Base-by-base conservation (phyloP, 2,329 filamentous ascomycete genomes). In the Alternaria sp. region DNA sequence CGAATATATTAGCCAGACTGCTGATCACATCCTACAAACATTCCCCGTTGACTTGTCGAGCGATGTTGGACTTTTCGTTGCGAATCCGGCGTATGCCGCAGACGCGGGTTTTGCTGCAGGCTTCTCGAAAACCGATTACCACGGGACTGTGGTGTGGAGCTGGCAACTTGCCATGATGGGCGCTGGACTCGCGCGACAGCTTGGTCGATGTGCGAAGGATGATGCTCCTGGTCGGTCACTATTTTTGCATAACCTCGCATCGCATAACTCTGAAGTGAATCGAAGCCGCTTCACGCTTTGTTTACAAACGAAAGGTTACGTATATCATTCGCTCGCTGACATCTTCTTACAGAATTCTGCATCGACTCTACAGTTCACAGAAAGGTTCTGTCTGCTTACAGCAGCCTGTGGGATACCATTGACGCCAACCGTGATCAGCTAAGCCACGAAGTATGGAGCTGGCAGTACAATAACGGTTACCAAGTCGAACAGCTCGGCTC, bases 111-210 rank as follows among this genome's bases (percentile, higher is more conserved):
- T 74, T 39, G 80, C 81, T 0, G 75, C 72, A 0, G 83, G 84
- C 51, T 89, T 83, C 61, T 84, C 84, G 0, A 84, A 81, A n/a
- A 78, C 79, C 3, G 84, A 83, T 0, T 90, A 87, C 63, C 86
- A 89, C 56, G 87, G 86, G 0, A 87, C 86, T 0, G 86, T 90
- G 0, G 79, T 90, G 1, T 89, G 86, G 87, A 82, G 81, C 42
- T 90, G 86, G 86, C 86, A 85, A 54, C 76, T 89, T 4, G 82
- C 86, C 0, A 87, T 89, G 82, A 87, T 89, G 83, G 86, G 84
- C 0, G 81, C 81, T 9, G 87, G 87, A 0, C 72, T 90, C 0
- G 82, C 86, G 55, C 73, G 80, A 2, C 87, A 89, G 64, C 78
- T 89, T 5, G 80, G 69, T 1, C 79, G 86, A 2, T 90, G 86